Evolutionary conservation across 441 rosid species (phyloP), one percentile per base, ranked within the genome.

Genomic region (Erysimum cheiri): DNA sequence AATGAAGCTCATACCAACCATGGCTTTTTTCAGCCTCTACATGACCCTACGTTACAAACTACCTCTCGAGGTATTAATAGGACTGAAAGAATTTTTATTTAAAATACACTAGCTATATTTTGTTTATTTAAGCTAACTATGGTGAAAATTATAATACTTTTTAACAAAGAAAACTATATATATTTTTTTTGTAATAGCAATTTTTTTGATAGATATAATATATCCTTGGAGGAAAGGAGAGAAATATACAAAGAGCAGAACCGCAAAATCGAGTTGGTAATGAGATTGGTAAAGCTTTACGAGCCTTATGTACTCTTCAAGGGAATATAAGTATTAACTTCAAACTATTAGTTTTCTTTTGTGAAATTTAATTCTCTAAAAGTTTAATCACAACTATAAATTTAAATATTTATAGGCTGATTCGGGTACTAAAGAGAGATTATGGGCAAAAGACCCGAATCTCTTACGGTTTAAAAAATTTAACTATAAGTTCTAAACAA

Each of bases 21-120:
- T 87, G 96, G 74, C 74, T 55, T 82, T 84, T 79, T 90, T 92
- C 85, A 85, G 61, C 37, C 59, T 84, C 78, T 86, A 85, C 67
- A 84, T 92, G 85, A 78, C 88, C 0, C 2, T 92, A 41, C 90
- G 87, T 17, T 92, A 87, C 84, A 24, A 80, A 26, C 67, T 85
- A 1, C 77, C 74, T 40, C 79, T 92, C 9, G 17, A 37, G 41
- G 41, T 37, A 37, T 5, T 37, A 11, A 10, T 11, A 9, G n/a
- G n/a, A 11, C 10, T 37, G 1, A 39, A 4, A 39, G n/a, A 4
- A 9, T 10, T 36, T 8, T 36, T 32, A 32, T 6, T 32, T 32
- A 33, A 35, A 35, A 3, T 2, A 26, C 28, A 26, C 28, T 3
- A 24, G 26, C 26, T 26, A 8, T 35, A 37, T 0, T 37, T 37